phyloP scores from a whole-genome alignment of 805 yeast genomes.

The Groenewaldozyma tartarivorans region DNA sequence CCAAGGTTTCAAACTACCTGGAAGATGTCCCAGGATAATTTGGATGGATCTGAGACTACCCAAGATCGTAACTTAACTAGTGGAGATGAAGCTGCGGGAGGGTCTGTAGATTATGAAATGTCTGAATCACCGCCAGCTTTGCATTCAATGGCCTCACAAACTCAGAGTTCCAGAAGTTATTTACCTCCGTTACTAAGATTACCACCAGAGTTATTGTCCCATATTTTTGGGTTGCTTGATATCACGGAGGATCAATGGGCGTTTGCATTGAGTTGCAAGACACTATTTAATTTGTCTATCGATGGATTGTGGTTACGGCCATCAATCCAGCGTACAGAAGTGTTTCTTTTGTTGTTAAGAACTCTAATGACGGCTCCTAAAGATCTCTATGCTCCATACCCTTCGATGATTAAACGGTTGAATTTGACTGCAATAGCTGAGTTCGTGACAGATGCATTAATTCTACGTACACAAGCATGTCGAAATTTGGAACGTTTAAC shows the following conservation, averaged over 20 bases:
- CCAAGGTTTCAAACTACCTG: no score
- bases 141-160: not conserved
- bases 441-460: slow-evolving; percentile 52
- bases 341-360: slow-evolving; percentile 43
- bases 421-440: slow-evolving; percentile 70
- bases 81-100: not conserved
- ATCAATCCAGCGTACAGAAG: slow-evolving; percentile 41
- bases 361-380: slow-evolving; percentile 41
- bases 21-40: not conserved
- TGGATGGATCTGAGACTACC: not conserved
- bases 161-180: no score
- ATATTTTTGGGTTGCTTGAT: slow-evolving; percentile 16
- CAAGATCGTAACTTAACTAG: not conserved
- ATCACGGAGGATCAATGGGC: slow-evolving; percentile 17
- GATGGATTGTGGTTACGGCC: slow-evolving; percentile 88
- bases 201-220: slow-evolving; percentile 37
- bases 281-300: slow-evolving; percentile 69
- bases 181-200: slow-evolving; percentile 19
- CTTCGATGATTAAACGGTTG: slow-evolving; percentile 59
- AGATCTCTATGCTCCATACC: slow-evolving; percentile 51
- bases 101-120: not conserved
- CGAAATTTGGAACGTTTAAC: slow-evolving; percentile 76
- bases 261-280: slow-evolving; percentile 61
- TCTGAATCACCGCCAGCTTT: not conserved
- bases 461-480: slow-evolving; percentile 53